Evolutionary conservation across 768 basidiomycete genomes (phyloP), one percentile per base, ranked within the genome.

Genomic region (Gelatoporia subvermispora): DNA sequence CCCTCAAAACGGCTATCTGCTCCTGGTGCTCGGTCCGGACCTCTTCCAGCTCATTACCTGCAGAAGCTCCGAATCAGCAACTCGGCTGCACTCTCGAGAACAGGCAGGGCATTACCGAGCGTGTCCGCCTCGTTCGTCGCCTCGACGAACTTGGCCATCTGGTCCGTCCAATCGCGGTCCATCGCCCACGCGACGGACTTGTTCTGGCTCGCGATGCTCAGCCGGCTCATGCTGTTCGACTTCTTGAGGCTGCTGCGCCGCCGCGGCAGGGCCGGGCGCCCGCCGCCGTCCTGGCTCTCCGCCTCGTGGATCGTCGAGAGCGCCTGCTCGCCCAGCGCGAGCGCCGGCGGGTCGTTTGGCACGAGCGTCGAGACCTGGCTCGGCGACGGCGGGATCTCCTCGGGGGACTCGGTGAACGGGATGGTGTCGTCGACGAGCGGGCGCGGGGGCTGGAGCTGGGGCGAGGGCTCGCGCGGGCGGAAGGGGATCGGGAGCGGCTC

Each of bases 151-250:
- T 77, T 77, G 31, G 72, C 70, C 49, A 84, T 70, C 54, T 82
- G 80, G 8, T 72, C 73, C 22, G 74, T 70, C 68, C 81, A 73
- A 45, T 82, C 82, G 11, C 72, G 74, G 50, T 82, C 76, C 65
- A 85, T 85, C 21, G 85, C 85, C 85, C 85, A 88, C 34, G 84
- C 84, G 8, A 88, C 85, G 4, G 78, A 76, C 66, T 88, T 88
- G 16, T 72, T 65, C 23, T 79, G 68, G 51, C 82, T 79, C 28
- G 63, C 67, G 54, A 71, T 57, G 36, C 75, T 78, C 51, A 76
- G 66, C 46, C 68, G 63, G 59, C 72, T 68, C 43, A 68, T 70
- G 50, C 66, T 71, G 55, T 74, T 76, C 18, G 67, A 69, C 48
- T 81, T 77, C 64, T 78, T 85, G 54, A 87, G 74, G 56, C 81